phyloP scores from a whole-genome alignment of 2,329 filamentous ascomycete species.

The Aspergillus quadricinctus region DNA sequence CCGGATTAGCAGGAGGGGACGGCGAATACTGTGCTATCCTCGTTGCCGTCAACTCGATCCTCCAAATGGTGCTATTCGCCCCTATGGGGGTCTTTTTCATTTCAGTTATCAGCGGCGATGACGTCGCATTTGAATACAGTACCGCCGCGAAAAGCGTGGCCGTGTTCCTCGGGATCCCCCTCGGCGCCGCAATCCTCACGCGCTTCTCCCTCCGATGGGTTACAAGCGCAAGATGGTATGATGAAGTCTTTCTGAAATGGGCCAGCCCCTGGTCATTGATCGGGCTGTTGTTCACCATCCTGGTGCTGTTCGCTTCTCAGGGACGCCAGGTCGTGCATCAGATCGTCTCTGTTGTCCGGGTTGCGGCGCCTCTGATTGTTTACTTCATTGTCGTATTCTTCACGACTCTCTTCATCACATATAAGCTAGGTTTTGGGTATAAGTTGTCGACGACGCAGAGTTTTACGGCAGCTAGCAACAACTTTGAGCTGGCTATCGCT shows the following conservation, averaged over 20 bases:
- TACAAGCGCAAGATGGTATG: slow-evolving; percentile 56
- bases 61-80: slow-evolving; percentile 70
- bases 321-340: slow-evolving; percentile 74
- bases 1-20: slow-evolving; percentile 68
- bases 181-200: slow-evolving; percentile 72
- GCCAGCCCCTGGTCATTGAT: slow-evolving; percentile 71
- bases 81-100: slow-evolving; percentile 67
- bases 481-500: slow-evolving; percentile 86
- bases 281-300: slow-evolving; percentile 78
- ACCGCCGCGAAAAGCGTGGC: slow-evolving; percentile 73
- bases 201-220: slow-evolving; percentile 57
- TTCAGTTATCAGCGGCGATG: slow-evolving; percentile 57
- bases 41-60: slow-evolving; percentile 71
- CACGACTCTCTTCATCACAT: slow-evolving; percentile 57
- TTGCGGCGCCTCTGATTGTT: slow-evolving; percentile 72
- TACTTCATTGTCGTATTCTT: slow-evolving; percentile 77
- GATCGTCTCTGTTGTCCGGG: slow-evolving; percentile 74
- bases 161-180: slow-evolving; percentile 77
- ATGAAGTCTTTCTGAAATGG: slow-evolving; percentile 63
- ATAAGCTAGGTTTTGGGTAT: slow-evolving; percentile 66
- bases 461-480: slow-evolving; percentile 85
- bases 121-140: slow-evolving; percentile 52
- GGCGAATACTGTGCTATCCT: slow-evolving; percentile 76
- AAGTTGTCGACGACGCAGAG: slow-evolving; percentile 67
- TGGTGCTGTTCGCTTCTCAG: slow-evolving; percentile 79